Evolutionary conservation across 768 basidiomycete genomes (phyloP).

Genomic region (Agaricus blazei): DNA sequence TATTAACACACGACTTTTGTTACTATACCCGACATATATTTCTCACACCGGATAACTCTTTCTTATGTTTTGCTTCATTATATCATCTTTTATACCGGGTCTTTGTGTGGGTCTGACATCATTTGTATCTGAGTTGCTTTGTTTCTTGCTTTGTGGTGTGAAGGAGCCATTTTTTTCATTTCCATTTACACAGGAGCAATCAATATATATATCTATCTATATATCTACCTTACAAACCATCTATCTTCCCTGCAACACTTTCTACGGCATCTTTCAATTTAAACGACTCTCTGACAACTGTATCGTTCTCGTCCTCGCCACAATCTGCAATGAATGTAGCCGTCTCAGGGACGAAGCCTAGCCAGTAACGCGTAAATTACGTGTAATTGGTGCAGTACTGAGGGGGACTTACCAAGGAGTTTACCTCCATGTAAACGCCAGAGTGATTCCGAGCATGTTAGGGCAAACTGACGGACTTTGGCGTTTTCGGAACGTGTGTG

Average conservation of each 20-base stretch:
- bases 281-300: conserved; percentile 67
- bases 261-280: conserved; percentile 69
- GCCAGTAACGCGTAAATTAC: conserved; percentile 1
- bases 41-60: background rate
- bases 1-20: background rate
- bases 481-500: conserved; percentile 83
- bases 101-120: conserved; percentile 11
- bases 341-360: conserved; percentile 77
- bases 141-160: conserved; percentile 11
- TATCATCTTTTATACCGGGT: conserved; percentile 7
- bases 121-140: conserved; percentile 8
- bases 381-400: background rate
- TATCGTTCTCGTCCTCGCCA: conserved; percentile 84
- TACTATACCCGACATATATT: conserved; percentile 9
- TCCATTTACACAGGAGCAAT: background rate
- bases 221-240: conserved; percentile 29
- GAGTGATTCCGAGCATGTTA: conserved; percentile 61
- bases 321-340: conserved; percentile 85
- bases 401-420: conserved; percentile 48
- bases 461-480: conserved; percentile 61
- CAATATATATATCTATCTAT: background rate
- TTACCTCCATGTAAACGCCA: conserved; percentile 79
- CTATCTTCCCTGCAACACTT: conserved; percentile 61
- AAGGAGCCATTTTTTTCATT: conserved; percentile 15
- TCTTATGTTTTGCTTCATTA: conserved; percentile 11